Base-by-base conservation (phyloP, 352 stramenopile genomes). In the Pseudoperonospora humuli region DNA sequence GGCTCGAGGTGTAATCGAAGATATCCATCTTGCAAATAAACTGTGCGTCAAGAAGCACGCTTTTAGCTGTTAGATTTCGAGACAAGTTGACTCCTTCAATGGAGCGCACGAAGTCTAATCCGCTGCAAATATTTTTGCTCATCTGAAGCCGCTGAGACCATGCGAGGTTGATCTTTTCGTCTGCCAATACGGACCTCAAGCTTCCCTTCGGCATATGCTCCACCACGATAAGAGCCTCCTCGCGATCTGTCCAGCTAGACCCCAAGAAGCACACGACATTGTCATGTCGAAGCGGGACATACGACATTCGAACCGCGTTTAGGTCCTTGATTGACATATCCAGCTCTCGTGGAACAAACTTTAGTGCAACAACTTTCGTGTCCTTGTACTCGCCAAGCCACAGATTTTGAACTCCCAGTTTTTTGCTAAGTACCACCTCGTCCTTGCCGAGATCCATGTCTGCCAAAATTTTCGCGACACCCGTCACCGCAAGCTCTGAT, bases 121-220 rank as follows among this genome's bases (percentile, higher is more conserved):
- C 74, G 1, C 39, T 57, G 38, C 53, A 70, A 17, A 87, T 66
- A 20, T 86, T 59, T 6, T 55, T 57, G 43, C 50, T 65, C 63
- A 90, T 84, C 34, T 58, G 43, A 31, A 79, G 35, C 7, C 68
- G 51, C 38, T 67, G 54, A 11, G 65, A 50, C 77, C 77, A 90
- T 37, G 60, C 39, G 4, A 90, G 37, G 25, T 78, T 58, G 20
- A 73, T 54, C 44, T 76, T 64, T 3, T 62, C 42, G 47, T 74
- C 66, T 17, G 57, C 29, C 15, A 90, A 40, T 7, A 85, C 64
- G 3, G 67, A 71, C 14, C 65, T 69, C 2, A 90, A 46, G 24
- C 60, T 84, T 6, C 80, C 77, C 31, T 78, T 78, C n/a, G 63
- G 38, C 73, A 93, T 89, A 46, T 76, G 74, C 43, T 90, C 80